phyloP scores from a whole-genome alignment of 2,329 filamentous ascomycete species.

The Beauveria rudraprayagi region DNA sequence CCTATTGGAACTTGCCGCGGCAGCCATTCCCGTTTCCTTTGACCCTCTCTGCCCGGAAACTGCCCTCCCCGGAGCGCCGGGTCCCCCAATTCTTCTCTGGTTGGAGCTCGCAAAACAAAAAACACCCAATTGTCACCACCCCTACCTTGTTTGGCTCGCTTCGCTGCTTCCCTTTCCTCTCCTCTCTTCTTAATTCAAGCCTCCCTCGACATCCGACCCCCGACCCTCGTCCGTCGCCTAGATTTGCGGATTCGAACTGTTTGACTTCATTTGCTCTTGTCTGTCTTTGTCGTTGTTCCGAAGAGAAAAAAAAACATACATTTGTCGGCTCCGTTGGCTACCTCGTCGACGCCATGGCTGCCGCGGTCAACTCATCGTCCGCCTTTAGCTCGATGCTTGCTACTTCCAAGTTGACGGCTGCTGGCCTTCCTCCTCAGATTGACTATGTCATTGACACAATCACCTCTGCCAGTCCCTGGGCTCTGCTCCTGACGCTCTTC shows the following conservation, averaged over 20 bases:
- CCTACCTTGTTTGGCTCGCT: background rate
- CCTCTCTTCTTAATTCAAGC: background rate
- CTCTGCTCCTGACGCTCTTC: conserved; percentile 62
- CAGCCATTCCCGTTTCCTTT: background rate
- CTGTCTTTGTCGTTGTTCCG: background rate
- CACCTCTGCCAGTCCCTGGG: conserved; percentile 50
- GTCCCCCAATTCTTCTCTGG: background rate
- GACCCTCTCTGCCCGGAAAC: background rate
- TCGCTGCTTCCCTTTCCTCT: background rate
- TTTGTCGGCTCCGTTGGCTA: background rate
- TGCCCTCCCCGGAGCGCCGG: background rate
- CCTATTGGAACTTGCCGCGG: background rate
- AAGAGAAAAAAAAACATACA: background rate
- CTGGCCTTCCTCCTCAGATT: conserved; percentile 46
- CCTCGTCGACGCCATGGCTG: conserved; percentile 34
- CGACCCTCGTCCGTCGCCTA: background rate
- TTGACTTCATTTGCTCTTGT: background rate
- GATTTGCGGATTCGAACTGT: background rate
- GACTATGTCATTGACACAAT: conserved; percentile 47
- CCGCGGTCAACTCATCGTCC: conserved; percentile 55
- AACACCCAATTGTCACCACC: background rate
- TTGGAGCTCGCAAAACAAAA: background rate
- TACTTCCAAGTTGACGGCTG: conserved; percentile 44
- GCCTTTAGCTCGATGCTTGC: conserved; percentile 64
- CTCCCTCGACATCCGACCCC: background rate